Conservation (phyloP, 345 rosid species). For the Anastatica hierochuntica region DNA sequence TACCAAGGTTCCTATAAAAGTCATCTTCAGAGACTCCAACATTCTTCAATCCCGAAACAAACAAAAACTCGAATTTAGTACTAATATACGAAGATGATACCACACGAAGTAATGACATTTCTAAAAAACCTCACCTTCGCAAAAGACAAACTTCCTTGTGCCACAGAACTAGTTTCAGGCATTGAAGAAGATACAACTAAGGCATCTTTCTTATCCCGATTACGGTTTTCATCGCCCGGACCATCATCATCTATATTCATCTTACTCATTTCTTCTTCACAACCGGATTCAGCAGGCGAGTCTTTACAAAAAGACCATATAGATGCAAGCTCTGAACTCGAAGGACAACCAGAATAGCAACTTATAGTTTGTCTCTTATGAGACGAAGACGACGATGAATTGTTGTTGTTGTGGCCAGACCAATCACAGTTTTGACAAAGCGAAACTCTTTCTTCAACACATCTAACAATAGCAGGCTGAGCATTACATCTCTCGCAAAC, state of each 20-base stretch:
- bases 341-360: constrained; percentile 90
- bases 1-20: constrained; percentile 48
- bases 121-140: constrained; percentile 41
- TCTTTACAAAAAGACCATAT: constrained; percentile 76
- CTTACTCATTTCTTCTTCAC: constrained; percentile 73
- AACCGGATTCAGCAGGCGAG: constrained; percentile 37
- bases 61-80: not conserved
- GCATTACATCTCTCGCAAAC: constrained; percentile 77
- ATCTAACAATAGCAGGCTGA: constrained; percentile 67
- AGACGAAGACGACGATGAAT: not conserved
- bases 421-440: constrained; percentile 95
- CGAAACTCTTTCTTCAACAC: constrained; percentile 54
- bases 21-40: constrained; percentile 31
- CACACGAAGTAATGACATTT: not conserved
- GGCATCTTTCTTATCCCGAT: constrained; percentile 29
- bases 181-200: constrained; percentile 8
- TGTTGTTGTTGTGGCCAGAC: constrained; percentile 40
- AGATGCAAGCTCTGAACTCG: constrained; percentile 76
- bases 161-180: constrained; percentile 29
- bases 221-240: constrained; percentile 26
- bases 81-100: not conserved
- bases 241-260: constrained; percentile 70
- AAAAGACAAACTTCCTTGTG: constrained; percentile 29
- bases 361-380: constrained; percentile 48
- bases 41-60: constrained; percentile 4